Evolutionary conservation across 352 stramenopile species (phyloP).

Genomic region (Elongisporangium senticosum): DNA sequence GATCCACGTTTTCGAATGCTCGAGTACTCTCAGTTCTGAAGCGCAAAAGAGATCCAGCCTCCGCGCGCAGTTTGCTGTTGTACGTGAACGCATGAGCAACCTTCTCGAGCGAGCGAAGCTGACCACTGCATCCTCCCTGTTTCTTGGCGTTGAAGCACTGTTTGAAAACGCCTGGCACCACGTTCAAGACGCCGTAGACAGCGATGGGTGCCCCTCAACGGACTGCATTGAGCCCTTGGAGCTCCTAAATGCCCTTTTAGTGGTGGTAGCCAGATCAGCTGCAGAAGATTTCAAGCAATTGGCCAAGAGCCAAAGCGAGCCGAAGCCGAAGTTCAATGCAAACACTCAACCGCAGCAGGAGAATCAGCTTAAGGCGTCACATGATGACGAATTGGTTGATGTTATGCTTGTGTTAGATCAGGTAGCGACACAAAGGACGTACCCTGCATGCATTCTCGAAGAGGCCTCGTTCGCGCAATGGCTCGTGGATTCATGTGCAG

Average conservation of each 20-base stretch:
- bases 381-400: constrained; percentile 6
- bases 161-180: neutral
- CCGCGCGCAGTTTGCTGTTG: neutral
- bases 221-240: neutral
- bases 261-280: neutral
- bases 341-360: neutral
- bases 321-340: neutral
- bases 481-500: constrained; percentile 34
- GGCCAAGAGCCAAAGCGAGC: neutral
- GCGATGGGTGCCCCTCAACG: neutral
- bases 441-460: constrained; percentile 28
- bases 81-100: neutral
- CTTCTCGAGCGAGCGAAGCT: neutral
- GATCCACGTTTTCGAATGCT: neutral
- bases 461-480: constrained; percentile 43
- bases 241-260: neutral
- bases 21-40: neutral
- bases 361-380: neutral
- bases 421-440: constrained; percentile 22
- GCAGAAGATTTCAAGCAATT: neutral
- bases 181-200: neutral
- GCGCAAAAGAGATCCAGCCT: neutral
- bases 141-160: neutral
- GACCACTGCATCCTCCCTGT: neutral
- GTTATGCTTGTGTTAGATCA: constrained; percentile 25